Base-by-base conservation (phyloP, 345 rosid genomes). In the Eucalyptus albens region DNA sequence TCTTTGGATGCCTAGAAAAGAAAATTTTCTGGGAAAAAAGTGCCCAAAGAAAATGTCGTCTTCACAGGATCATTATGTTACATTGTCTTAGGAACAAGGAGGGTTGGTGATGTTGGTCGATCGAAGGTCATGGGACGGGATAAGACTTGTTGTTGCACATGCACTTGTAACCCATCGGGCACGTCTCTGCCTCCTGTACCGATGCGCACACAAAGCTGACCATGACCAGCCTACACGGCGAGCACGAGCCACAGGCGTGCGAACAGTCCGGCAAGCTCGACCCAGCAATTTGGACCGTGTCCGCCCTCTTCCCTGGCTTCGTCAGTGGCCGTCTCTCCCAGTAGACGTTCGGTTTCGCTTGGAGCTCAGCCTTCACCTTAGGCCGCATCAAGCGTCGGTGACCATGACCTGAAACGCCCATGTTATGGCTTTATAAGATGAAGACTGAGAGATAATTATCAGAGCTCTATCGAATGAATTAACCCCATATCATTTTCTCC, bases 161-260 rank as follows among this genome's bases (percentile, higher is more conserved):
- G 95, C 99, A 98, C 92, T 96, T 98, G 92, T 98, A 97, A 90
- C 98, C 96, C 94, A 98, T 94, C 17, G 99, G 99, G 93, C 99
- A 98, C 56, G 99, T 94, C 95, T 98, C 99, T 12, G 99, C 99
- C 91, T 97, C 99, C 90, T 95, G 95, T 15, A 96, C 89, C 24
- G 98, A 90, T 51, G 99, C 94, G 89, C 99, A 97, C 31, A 96
- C 96, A 87, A 95, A 96, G 95, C 99, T 97, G 77, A 98, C 97
- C 96, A 97, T 96, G 62, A 98, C 99, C 87, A 98, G 95, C 87
- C 96, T 92, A 87, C 99, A 98, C 16, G 99, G 98, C 14, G 92
- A 92, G 92, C 99, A 97, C 17, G 99, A 97, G 40, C 99, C 99
- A 86, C 99, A 97, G 24, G 99, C 99, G 88, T 96, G 98, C 5